These are phyloP conservation scores for Suhomyces canberraensis DNA, from an alignment of 805 yeast genomes.

Conservation along the genomic window DNA sequence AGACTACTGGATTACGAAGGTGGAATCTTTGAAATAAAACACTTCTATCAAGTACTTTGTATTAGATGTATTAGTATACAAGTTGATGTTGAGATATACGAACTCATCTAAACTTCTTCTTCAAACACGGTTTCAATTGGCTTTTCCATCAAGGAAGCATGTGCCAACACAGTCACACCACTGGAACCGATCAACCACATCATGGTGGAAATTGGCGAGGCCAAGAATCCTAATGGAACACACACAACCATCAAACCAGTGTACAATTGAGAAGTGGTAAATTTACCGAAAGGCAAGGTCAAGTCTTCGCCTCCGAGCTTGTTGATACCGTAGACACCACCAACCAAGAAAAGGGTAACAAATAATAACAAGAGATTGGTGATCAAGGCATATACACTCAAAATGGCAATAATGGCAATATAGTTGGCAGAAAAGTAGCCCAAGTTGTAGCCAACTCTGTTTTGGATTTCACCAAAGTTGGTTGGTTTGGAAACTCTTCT, in stretches of 20 bases:
- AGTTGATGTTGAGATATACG: too few species aligned
- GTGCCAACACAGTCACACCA: slow-evolving; percentile 71
- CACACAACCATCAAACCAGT: slow-evolving; percentile 75
- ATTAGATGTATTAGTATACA: too few species aligned
- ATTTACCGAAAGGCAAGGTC: slow-evolving; percentile 65
- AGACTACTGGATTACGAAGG: too few species aligned
- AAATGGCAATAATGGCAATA: slow-evolving; percentile 62
- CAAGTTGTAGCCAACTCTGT: slow-evolving; percentile 82
- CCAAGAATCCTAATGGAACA: slow-evolving; percentile 78
- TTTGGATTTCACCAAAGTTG: slow-evolving; percentile 84
- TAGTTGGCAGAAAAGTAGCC: slow-evolving; percentile 88
- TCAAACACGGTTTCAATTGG: slow-evolving; percentile 94
- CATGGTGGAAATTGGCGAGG: slow-evolving; percentile 84
- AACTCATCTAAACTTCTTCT: slow-evolving; percentile 62
- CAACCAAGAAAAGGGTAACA: slow-evolving; percentile 68
- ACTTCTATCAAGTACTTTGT: too few species aligned
- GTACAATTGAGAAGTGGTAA: slow-evolving; percentile 78
- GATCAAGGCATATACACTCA: slow-evolving; percentile 80
- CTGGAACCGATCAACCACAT: slow-evolving; percentile 92
- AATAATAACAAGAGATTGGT: slow-evolving; percentile 83
- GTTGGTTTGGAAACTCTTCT: slow-evolving; percentile 88
- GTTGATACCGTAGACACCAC: slow-evolving; percentile 76
- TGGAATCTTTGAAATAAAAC: too few species aligned
- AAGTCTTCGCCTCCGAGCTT: slow-evolving; percentile 81
- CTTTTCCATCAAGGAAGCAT: slow-evolving; percentile 89